Base-by-base conservation (phyloP, 345 rosid genomes). In the Rhizophora mangle region DNA sequence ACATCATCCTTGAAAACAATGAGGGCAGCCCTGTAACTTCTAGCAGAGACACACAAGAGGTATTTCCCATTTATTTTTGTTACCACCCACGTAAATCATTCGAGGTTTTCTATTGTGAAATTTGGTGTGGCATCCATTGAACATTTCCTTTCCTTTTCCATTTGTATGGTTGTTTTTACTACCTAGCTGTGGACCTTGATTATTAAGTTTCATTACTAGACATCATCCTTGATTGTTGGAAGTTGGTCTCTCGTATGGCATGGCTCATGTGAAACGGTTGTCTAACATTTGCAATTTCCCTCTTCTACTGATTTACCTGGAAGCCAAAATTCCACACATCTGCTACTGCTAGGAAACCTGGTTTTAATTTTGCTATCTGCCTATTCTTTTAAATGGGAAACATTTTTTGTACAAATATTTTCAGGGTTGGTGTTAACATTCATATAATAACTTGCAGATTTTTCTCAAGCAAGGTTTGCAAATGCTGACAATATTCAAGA, bases 11-110 rank as follows among this genome's bases (percentile, higher is more conserved):
- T 21, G 87, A 86, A 82, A 89, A 89, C 76, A 87, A 88, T 27
- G 96, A 90, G 9, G 72, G 76, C 73, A 82, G 65, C 69, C 70
- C 91, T 24, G 91, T 90, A n/a, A 88, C 96, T 60, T 83, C 69
- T 67, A 90, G 87, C 71, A 79, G 91, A 77, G 96, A 90, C 67
- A 90, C 96, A 19, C 96, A 90, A 65, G 96, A 90, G 90, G 90
- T 86, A 79, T 47, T 55, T 51, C 18, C n/a, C 49, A 6, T 59
- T 30, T 37, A 6, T 27, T 62, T 18, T 46, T 2, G 31, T 21
- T 19, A 16, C 10, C 29, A 43, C 49, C 49, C 18, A 0, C 13
- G 18, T 43, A 43, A 13, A 43, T 43, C 49, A 43, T 13, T 15
- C 18, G 1, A 43, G 49, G 18, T 13, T 43, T 13, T 43, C 49